Base-by-base conservation (phyloP, 2,329 filamentous ascomycete species). In the Alternaria novae-zelandiae region DNA sequence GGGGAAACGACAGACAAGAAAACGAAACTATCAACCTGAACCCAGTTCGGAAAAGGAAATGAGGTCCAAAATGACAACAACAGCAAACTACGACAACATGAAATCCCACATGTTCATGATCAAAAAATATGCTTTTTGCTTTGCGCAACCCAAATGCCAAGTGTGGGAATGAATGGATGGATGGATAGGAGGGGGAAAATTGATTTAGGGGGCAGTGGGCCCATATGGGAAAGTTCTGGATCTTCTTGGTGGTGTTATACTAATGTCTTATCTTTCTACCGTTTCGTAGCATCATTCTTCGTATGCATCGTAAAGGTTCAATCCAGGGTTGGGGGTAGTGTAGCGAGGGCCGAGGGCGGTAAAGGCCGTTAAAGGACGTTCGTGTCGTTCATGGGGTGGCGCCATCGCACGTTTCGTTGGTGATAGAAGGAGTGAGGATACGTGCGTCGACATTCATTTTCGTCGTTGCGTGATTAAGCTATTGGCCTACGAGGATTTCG, bases 401-500 rank as follows among this genome's bases (percentile, higher is more conserved):
- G 66, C 67, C 68, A 67, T 67, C 68, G 69, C 72, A 67, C 61
- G 69, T 62, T 56, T 67, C 63, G 60, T 70, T 63, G 15, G 32
- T 41, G 32, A 6, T 28, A 49, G 68, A 71, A 66, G 67, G 61
- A 73, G 70, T 69, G 71, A 67, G 61, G 60, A 65, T 67, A 70
- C 59, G 66, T 68, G 61, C 61, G 64, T 66, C 65, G 64, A 61
- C 62, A 41, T 68, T 66, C 62, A 53, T 64, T 69, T 60, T 66
- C 49, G 59, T 51, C 41, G 43, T 44, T 50, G 25, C 17, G 25
- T 59, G 57, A 50, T 54, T 65, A 78, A 41, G 32, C 69, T 64
- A 78, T 79, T 87, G 88, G 82, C 89, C 88, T 72, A 89, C 87
- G 72, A 89, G 87, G 75, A 89, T 88, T 77, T 89, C 87, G 67